These are phyloP conservation scores for Vitellaria paradoxa DNA, from an alignment of 179 eudicot genomes.

Conservation along the genomic window DNA sequence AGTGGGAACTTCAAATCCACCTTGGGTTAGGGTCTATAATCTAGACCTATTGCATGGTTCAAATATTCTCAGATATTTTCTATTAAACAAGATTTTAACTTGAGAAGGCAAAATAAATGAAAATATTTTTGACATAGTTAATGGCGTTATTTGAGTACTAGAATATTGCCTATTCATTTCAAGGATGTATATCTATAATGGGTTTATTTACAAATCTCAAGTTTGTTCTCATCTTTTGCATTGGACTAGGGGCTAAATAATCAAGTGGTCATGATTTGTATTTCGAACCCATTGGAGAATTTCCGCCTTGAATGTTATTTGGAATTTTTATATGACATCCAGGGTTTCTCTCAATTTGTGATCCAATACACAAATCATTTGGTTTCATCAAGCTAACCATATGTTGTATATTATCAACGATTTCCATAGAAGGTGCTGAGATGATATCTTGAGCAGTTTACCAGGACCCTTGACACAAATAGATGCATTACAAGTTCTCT, in stretches of 20 bases:
- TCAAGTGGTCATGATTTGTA: too few relatives aligned
- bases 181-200: not conserved
- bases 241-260: too few relatives aligned
- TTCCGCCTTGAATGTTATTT: too few relatives aligned
- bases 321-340: too few relatives aligned
- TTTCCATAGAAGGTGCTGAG: not conserved
- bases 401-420: too few relatives aligned
- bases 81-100: not conserved
- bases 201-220: not conserved
- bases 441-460: not conserved
- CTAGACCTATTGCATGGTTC: not conserved
- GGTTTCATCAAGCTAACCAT: too few relatives aligned
- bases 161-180: not conserved
- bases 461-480: not conserved
- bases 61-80: not conserved
- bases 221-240: not conserved
- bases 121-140: not conserved
- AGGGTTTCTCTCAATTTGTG: too few relatives aligned
- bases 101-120: not conserved
- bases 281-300: too few relatives aligned
- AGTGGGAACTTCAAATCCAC: not conserved
- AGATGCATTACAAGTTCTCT: not conserved
- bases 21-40: not conserved
- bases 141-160: not conserved
- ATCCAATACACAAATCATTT: too few relatives aligned